Conservation (phyloP, 257 asterid species). For the Paraleonurus japonicus region DNA sequence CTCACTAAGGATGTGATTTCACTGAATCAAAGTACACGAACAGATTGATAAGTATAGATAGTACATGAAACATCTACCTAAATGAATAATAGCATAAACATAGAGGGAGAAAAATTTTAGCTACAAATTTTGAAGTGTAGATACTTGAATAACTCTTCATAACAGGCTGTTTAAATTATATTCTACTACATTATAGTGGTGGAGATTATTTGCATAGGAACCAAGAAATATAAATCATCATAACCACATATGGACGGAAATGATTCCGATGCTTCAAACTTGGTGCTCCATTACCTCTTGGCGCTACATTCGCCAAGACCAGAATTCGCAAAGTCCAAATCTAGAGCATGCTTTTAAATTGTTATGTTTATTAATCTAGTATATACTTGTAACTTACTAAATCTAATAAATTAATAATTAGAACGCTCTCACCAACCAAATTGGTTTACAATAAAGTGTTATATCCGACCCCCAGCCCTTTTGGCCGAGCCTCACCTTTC, state of each 20-base stretch:
- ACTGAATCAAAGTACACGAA: neutral
- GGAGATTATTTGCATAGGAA: neutral
- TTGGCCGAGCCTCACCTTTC: neutral
- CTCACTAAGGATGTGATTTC: neutral
- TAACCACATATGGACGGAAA: neutral
- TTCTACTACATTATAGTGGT: neutral
- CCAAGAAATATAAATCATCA: neutral
- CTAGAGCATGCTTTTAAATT: neutral
- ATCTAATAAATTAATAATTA: neutral
- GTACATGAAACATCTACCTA: neutral
- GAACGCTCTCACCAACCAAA: neutral
- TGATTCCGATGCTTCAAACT: neutral
- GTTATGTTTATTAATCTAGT: too few relatives aligned
- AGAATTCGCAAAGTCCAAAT: neutral
- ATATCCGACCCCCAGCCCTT: too few relatives aligned
- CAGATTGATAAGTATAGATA: neutral
- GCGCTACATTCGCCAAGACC: too few relatives aligned
- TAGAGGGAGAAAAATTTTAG: neutral
- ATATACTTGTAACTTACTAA: neutral
- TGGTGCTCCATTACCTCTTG: constrained; percentile 6
- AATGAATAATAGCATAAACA: constrained; percentile 13
- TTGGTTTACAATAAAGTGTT: neutral
- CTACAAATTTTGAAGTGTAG: neutral
- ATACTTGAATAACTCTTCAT: neutral
- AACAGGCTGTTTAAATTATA: neutral